Conservation (phyloP, 768 basidiomycete species). For the Leccinum rimulosum region DNA sequence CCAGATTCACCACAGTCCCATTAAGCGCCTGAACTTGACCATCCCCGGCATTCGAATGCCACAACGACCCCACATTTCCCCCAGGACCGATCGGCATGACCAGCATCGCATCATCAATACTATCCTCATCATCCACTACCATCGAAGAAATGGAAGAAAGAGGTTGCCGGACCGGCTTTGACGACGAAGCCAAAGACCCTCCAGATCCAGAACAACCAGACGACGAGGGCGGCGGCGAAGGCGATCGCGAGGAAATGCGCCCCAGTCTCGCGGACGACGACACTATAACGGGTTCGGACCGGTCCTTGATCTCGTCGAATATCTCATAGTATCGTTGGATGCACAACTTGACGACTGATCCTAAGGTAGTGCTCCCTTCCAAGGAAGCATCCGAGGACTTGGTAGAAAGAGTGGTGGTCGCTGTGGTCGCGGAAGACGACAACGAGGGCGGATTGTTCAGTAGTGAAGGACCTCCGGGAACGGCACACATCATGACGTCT, state of each 20-base stretch:
- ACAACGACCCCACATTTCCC: constrained; percentile 10
- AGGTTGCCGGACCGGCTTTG: constrained; percentile 17
- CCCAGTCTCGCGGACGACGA: constrained; percentile 22
- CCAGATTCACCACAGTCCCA: constrained; percentile 27
- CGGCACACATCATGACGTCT: constrained; percentile 72
- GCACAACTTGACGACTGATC: constrained; percentile 69
- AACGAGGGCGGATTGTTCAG: constrained; percentile 27
- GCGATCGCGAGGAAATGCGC: constrained; percentile 22
- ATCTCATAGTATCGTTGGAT: constrained; percentile 83
- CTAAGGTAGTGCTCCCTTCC: constrained; percentile 63
- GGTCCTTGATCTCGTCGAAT: constrained; percentile 79
- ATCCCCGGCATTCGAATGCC: constrained; percentile 10
- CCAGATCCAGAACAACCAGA: constrained; percentile 14
- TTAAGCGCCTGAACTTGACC: neutral
- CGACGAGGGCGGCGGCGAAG: constrained; percentile 27
- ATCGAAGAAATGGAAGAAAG: constrained; percentile 17
- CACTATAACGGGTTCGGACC: constrained; percentile 51
- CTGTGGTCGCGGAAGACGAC: constrained; percentile 12
- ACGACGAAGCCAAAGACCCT: constrained; percentile 15
- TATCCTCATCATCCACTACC: constrained; percentile 60
- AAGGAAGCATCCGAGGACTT: constrained; percentile 27
- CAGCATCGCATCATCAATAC: constrained; percentile 72
- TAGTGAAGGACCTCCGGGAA: constrained; percentile 49
- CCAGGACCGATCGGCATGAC: constrained; percentile 66
- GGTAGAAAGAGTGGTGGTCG: constrained; percentile 18